These are phyloP conservation scores for Mytilinidion resinicola DNA, from an alignment of 495 filamentous ascomycete species.

Conservation along the genomic window DNA sequence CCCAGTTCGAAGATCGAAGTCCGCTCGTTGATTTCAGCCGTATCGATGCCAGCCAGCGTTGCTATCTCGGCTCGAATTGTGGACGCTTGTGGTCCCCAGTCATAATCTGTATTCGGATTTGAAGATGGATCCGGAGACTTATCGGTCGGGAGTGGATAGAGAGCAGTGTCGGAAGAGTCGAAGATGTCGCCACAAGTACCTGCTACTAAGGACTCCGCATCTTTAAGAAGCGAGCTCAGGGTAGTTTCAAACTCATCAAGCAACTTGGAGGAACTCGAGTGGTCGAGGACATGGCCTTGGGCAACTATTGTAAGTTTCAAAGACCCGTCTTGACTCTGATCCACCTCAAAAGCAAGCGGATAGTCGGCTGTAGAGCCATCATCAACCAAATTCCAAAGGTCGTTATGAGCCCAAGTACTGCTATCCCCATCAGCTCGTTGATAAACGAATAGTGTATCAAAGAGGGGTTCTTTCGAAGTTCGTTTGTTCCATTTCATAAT, in stretches of 20 bases:
- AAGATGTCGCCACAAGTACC: neutral
- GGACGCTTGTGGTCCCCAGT: slow-evolving; percentile 48
- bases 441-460: slow-evolving; percentile 84
- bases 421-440: slow-evolving; percentile 44
- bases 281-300: slow-evolving; percentile 37
- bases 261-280: slow-evolving; percentile 30
- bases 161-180: neutral
- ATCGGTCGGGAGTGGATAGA: neutral
- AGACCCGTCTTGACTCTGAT: slow-evolving; percentile 40
- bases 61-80: slow-evolving; percentile 55
- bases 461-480: slow-evolving; percentile 52
- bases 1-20: slow-evolving; percentile 59
- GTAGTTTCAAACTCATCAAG: slow-evolving; percentile 38
- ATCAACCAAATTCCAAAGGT: slow-evolving; percentile 52
- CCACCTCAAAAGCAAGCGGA: slow-evolving; percentile 67
- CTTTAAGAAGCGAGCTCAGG: slow-evolving; percentile 24
- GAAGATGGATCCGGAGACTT: neutral
- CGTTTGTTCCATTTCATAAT: slow-evolving; percentile 62
- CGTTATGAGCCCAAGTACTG: slow-evolving; percentile 19
- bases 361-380: slow-evolving; percentile 54
- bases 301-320: slow-evolving; percentile 53
- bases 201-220: slow-evolving; percentile 15
- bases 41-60: slow-evolving; percentile 47
- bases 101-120: slow-evolving; percentile 35
- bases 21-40: slow-evolving; percentile 43